A percentile compares a stretch with the other conserved stretches of the same genome.
Conservation (phyloP, 2,329 filamentous ascomycete species). For the Apiospora marii region DNA sequence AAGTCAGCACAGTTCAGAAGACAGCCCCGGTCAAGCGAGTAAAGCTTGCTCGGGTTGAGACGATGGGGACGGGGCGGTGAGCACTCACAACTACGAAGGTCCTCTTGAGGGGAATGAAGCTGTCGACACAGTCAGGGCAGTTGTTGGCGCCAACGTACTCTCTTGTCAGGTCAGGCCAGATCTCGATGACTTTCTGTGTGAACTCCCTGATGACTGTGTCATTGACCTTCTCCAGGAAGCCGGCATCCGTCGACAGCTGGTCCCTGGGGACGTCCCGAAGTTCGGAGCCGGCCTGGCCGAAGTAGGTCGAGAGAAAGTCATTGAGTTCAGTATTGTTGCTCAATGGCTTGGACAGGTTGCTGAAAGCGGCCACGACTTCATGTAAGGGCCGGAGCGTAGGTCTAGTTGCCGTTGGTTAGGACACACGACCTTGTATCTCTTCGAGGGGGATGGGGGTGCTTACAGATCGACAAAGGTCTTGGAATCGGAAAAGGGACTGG, state of each 20-base stretch:
- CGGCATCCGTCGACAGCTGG: slow-evolving; percentile 62
- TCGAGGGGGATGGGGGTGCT: slow-evolving; percentile 35
- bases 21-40: not conserved
- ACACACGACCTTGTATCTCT: not conserved
- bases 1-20: not conserved
- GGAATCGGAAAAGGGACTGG: slow-evolving; percentile 69
- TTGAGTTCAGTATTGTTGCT: slow-evolving; percentile 69
- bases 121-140: slow-evolving; percentile 68
- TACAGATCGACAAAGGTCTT: slow-evolving; percentile 78
- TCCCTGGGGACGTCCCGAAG: slow-evolving; percentile 60
- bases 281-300: slow-evolving; percentile 70
- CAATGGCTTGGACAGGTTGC: slow-evolving; percentile 65
- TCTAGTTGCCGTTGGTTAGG: slow-evolving; percentile 44
- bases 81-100: slow-evolving; percentile 65
- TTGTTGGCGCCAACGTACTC: slow-evolving; percentile 60
- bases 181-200: slow-evolving; percentile 68
- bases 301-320: slow-evolving; percentile 68
- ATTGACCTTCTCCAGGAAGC: slow-evolving; percentile 64
- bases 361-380: slow-evolving; percentile 68
- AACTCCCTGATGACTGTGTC: slow-evolving; percentile 68
- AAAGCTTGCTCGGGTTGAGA: not conserved
- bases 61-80: not conserved
- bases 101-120: slow-evolving; percentile 71
- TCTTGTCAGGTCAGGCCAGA: slow-evolving; percentile 74
- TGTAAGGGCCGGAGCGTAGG: slow-evolving; percentile 66